Base-by-base conservation (phyloP, 202 grass and related monocot genomes). In the Brachypodium distachyon region DNA sequence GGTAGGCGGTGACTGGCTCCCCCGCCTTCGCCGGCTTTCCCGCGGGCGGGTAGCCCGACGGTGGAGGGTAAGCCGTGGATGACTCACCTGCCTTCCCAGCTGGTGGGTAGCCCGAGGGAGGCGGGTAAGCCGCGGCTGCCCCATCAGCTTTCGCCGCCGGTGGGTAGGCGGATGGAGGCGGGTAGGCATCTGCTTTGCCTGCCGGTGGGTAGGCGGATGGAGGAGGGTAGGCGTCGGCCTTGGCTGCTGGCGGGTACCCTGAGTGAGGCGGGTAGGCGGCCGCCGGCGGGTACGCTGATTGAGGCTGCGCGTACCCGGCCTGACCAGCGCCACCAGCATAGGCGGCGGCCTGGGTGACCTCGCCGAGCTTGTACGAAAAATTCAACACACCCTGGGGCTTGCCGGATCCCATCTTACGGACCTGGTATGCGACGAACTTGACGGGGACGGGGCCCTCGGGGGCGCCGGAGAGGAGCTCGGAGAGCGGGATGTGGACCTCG, bases 341-440 rank as follows among this genome's bases (percentile, higher is more conserved):
- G n/a, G n/a, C n/a, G n/a, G n/a, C n/a, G n/a, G n/a, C 74, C 37
- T 67, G 39, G 0, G 23, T 67, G 0, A 74, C 70, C 85, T 94
- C 87, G 6, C 91, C 79, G 54, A 98, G 76, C 77, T 84, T 92
- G 65, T 98, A 98, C 0, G 95, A 98, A 74, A 98, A 73, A 47
- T 92, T 98, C 67, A 98, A 82, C 1, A 90, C 80, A 0, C 89
- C 95, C 78, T 94, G 90, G 0, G 95, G 60, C 34, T 88, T 98
- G 29, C 91, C 89, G 3, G 89, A 95, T 18, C 53, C 69, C 55
- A 82, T 66, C 79, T 79, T 88, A 29, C 77, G 69, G 38, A 92
- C 91, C 89, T 98, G 95, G 77, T 95, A 98, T 4, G 89, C 79
- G 41, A 92, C 80, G 48, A 92, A 92, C 79, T 86, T 88, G 77